These are phyloP conservation scores for Triticum timopheevii DNA, from an alignment of 176 grass and related monocot genomes.

Conservation along the genomic window DNA sequence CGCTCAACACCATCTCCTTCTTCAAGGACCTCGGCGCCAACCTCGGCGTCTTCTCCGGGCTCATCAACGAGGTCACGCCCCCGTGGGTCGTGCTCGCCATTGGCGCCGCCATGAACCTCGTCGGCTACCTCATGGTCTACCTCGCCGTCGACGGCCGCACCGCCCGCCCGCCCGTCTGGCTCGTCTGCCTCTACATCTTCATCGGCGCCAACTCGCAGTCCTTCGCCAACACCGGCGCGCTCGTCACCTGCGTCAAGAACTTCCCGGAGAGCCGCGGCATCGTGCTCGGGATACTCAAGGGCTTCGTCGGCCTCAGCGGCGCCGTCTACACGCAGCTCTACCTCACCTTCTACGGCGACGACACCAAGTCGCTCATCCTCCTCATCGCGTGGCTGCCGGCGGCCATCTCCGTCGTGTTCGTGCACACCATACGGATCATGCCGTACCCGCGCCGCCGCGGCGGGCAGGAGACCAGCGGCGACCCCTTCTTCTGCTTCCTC, in stretches of 20 bases:
- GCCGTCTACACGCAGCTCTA: constrained; percentile 85
- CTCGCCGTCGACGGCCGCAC: constrained; percentile 35
- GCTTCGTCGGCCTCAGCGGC: constrained; percentile 81
- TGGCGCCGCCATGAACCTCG: constrained; percentile 44
- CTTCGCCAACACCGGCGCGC: constrained; percentile 77
- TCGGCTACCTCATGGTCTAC: constrained; percentile 53
- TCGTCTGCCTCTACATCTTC: constrained; percentile 77
- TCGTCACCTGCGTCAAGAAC: constrained; percentile 80
- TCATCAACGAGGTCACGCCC: constrained; percentile 40
- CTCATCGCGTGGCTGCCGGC: constrained; percentile 46
- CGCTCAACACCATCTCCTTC: constrained; percentile 51
- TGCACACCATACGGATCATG: constrained; percentile 44
- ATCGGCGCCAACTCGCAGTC: constrained; percentile 85
- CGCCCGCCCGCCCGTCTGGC: constrained; percentile 30
- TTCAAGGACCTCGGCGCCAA: constrained; percentile 54
- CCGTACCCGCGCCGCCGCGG: constrained; percentile 7
- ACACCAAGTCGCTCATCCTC: constrained; percentile 23
- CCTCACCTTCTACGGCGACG: constrained; percentile 57
- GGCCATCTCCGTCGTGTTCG: constrained; percentile 28
- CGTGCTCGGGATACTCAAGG: constrained; percentile 80
- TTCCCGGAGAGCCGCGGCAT: constrained; percentile 67
- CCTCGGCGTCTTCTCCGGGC: constrained; percentile 40
- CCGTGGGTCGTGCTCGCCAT: constrained; percentile 34
- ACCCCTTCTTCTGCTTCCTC: constrained; percentile 29
- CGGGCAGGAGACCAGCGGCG: neutral